Evolutionary conservation across 768 basidiomycete species (phyloP), one percentile per base, ranked within the genome.

Genomic region (Neoboletus brunneissimus): DNA sequence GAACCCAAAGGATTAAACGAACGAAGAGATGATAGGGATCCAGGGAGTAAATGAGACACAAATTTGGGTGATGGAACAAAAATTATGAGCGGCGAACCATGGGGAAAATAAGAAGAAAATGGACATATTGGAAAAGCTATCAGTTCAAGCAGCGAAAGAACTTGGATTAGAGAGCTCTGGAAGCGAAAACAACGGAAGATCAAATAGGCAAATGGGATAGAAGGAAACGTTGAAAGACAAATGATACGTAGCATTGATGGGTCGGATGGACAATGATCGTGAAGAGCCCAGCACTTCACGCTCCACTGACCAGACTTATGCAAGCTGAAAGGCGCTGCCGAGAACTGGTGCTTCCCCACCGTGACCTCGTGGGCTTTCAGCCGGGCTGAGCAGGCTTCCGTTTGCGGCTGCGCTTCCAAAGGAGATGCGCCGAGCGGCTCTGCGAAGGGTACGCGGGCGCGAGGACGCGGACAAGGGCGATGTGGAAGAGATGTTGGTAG

Each of bases 251-350:
- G 56, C 56, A 64, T 59, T 25, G 52, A 53, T 6, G 47, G 31
- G 59, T 59, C 22, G 25, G 44, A 54, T 9, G 47, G 34, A 56
- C 27, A 43, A 16, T 34, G 23, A 23, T 34, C 13, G 32, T 34
- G 51, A 53, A 55, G 62, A n/a, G 34, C 15, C 53, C 51, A 46
- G 50, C 48, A 5, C 48, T 54, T 51, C 58, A 46, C 22, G 25
- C 27, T 29, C 27, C 45, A 41, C 47, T 20, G 23, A 37, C 46
- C 20, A 53, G 51, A 46, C 32, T 77, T 62, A 87, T 15, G 74
- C 77, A 70, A 88, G 71, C 61, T 87, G 85, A 68, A 92, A 89
- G 27, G 89, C 89, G 64, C 88, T 90, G 29, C 81, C 89, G 48
- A 91, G 69, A 54, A 74, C 74, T 44, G 69, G 57, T 27, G 74